These are phyloP conservation scores for Orbilia blumenaviensis DNA, from an alignment of 2,329 filamentous ascomycete genomes.

Conservation along the genomic window DNA sequence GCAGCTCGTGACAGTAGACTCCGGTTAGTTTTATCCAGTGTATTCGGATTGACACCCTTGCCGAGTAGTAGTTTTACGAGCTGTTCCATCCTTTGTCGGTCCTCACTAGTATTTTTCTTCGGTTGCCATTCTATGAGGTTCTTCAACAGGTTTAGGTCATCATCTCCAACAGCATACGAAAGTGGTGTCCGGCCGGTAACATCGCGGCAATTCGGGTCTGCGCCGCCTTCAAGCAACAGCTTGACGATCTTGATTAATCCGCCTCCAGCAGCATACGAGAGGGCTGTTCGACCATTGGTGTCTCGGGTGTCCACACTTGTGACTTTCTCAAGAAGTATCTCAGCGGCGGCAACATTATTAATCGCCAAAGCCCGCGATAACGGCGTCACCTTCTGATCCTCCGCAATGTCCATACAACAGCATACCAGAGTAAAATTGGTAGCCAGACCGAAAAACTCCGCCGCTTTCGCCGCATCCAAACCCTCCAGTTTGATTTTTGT, in stretches of 20 bases:
- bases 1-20: background rate
- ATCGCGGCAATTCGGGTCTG: background rate
- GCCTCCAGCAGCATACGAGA: background rate
- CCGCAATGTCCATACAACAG: background rate
- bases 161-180: background rate
- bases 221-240: background rate
- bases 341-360: slow-evolving; percentile 43
- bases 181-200: background rate
- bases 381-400: slow-evolving; percentile 49
- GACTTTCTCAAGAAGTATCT: slow-evolving; percentile 17
- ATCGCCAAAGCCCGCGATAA: slow-evolving; percentile 51
- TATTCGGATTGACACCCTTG: background rate
- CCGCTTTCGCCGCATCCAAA: too few species aligned
- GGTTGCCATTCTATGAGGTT: too few species aligned
- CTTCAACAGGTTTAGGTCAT: background rate
- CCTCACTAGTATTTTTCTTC: too few species aligned
- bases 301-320: background rate
- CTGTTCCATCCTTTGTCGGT: background rate
- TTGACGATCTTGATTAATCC: slow-evolving; percentile 28
- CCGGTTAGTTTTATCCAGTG: background rate
- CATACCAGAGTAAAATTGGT: too few species aligned
- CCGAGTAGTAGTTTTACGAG: background rate
- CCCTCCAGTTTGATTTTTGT: too few species aligned
- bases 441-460: slow-evolving; percentile 4
- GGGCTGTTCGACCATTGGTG: background rate